These are phyloP conservation scores for Sugiyamaella smithiae DNA, from an alignment of 805 yeast genomes.

Conservation along the genomic window DNA sequence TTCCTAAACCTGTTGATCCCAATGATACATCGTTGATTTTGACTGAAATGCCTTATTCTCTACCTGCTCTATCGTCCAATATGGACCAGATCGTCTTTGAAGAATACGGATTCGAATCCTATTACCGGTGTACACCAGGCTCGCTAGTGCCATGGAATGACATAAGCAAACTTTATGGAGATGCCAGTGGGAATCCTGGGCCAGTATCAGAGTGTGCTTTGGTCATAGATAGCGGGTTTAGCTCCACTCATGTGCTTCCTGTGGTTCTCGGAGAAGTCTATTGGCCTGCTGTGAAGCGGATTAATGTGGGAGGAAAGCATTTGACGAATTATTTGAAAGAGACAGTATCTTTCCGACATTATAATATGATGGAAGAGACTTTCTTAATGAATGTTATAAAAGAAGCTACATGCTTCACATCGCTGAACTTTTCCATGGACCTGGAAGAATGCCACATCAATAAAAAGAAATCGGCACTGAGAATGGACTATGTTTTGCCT, in stretches of 20 bases:
- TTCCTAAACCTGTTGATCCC: constrained; percentile 33
- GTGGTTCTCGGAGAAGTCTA: constrained; percentile 72
- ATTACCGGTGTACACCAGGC: constrained; percentile 59
- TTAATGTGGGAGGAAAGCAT: constrained; percentile 85
- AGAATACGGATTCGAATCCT: constrained; percentile 76
- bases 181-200: constrained; percentile 7
- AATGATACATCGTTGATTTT: constrained; percentile 59
- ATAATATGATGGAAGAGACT: constrained; percentile 90
- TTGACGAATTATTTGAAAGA: constrained; percentile 82
- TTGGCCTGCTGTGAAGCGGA: constrained; percentile 71
- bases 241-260: constrained; percentile 84
- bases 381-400: constrained; percentile 80
- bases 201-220: constrained; percentile 58
- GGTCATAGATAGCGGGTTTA: constrained; percentile 85
- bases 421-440: constrained; percentile 52
- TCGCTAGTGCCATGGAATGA: constrained; percentile 57
- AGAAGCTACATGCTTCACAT: constrained; percentile 71
- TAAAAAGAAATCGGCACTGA: constrained; percentile 32
- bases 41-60: constrained; percentile 77
- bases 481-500: constrained; percentile 77
- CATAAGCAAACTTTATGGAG: constrained; percentile 31
- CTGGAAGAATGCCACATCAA: constrained; percentile 36
- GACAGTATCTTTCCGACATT: constrained; percentile 82
- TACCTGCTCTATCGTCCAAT: constrained; percentile 77
- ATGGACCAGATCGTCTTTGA: constrained; percentile 93